Evolutionary conservation across 2,329 filamentous ascomycete genomes (phyloP), one percentile per base, ranked within the genome.

Genomic region (Claviceps arundinis): DNA sequence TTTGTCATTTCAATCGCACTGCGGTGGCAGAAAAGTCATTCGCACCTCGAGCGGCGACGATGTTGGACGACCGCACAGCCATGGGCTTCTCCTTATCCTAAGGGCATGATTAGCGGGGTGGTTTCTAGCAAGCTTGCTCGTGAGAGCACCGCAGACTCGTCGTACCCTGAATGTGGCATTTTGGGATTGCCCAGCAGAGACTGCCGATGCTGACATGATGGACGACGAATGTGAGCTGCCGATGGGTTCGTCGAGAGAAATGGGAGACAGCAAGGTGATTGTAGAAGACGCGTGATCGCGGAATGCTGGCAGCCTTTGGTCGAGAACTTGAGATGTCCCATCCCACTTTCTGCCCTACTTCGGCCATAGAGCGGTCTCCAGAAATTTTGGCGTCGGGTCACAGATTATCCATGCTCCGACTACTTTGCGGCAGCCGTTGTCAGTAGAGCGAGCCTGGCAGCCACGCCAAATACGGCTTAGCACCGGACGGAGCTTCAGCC

Each of bases 41-140:
- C 73, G 61, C 78, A 91, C 89, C 89, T 88, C 91, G 82, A 62
- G 93, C 93, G 62, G 93, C 93, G 65, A 95, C 86, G 71, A 98
- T 97, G 73, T 98, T 98, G 65, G 88, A 87, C 58, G 87, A 90
- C 62, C 93, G 86, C 59, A 98, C 93, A 59, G 93, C 93, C 77
- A 93, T 85, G 61, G 93, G 93, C 88, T 98, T 98, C 76, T 96
- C 93, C 82, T 96, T 98, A 67, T 84, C 80, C 81, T 84, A 60
- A 49, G 60, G 50, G 58, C 49, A 24, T 51, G 59, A 71, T 60
- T 71, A 67, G 63, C 63, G 64, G 63, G 63, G 61, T 68, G 65
- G 17, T 46, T 68, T 55, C 50, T 46, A 9, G 5, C 40, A 57
- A 68, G 61, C 62, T 65, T 58, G 53, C 17, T 22, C 11, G 16